phyloP scores from a whole-genome alignment of 2,329 filamentous ascomycete genomes.

The Cercospora brassicicola region DNA sequence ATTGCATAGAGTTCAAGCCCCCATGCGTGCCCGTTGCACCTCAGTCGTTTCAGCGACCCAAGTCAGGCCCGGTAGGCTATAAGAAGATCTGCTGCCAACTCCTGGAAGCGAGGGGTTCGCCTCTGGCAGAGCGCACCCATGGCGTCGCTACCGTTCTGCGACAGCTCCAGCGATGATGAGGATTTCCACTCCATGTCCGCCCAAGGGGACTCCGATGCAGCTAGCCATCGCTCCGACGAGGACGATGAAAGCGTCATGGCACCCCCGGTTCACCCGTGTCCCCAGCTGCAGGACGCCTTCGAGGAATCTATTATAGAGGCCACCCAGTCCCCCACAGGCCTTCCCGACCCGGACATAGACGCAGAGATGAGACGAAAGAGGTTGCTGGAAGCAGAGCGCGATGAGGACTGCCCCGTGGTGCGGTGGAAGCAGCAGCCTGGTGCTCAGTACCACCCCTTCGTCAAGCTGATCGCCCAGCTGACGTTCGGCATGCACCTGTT shows the following conservation, averaged over 20 bases:
- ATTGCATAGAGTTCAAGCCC: conserved; percentile 8
- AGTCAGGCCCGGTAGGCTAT: background rate
- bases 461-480: conserved; percentile 88
- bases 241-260: conserved; percentile 21
- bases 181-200: conserved; percentile 32
- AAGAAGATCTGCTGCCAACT: background rate
- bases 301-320: conserved; percentile 78
- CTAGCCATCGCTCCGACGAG: conserved; percentile 4
- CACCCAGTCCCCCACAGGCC: conserved; percentile 45
- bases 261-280: conserved; percentile 68
- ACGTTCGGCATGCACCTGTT: conserved; percentile 90
- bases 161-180: conserved; percentile 28
- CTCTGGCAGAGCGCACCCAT: conserved; percentile 15
- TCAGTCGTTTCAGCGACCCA: conserved; percentile 15
- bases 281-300: conserved; percentile 76
- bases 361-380: conserved; percentile 64
- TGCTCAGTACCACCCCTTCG: conserved; percentile 80
- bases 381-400: conserved; percentile 67
- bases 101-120: background rate
- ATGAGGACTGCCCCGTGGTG: conserved; percentile 66
- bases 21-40: conserved; percentile 7
- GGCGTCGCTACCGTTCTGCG: conserved; percentile 23
- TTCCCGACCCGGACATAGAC: conserved; percentile 45
- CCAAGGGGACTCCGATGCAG: conserved; percentile 15
- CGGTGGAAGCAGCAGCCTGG: conserved; percentile 74